Percentiles rank a stretch among this genome's conserved stretches.
These are phyloP conservation scores for Chenopodium berlandieri DNA, from an alignment of 148 eudicot genomes.

Conservation along the genomic window DNA sequence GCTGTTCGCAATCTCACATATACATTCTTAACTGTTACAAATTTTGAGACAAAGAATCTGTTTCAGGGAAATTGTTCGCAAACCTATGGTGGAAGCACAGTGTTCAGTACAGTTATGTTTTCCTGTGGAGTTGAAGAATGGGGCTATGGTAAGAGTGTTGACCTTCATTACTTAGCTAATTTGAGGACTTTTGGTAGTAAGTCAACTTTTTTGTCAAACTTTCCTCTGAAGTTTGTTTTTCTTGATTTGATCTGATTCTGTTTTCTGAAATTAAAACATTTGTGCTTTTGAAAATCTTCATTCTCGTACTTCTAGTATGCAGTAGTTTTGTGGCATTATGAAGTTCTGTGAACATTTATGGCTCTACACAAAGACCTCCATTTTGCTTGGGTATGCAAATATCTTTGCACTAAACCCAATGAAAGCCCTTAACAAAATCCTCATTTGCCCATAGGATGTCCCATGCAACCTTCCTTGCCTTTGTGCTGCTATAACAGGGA, in stretches of 20 bases:
- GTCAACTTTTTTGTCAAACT: background rate
- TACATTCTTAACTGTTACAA: background rate
- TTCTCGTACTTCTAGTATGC: no score
- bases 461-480: background rate
- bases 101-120: conserved; percentile 90
- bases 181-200: background rate
- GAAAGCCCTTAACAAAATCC: background rate
- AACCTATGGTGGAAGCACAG: conserved; percentile 95
- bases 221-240: background rate
- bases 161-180: background rate
- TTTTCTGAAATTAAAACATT: no score
- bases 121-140: conserved; percentile 81
- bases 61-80: conserved; percentile 79
- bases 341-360: background rate
- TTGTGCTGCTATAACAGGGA: background rate
- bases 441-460: background rate
- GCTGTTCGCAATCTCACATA: background rate
- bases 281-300: no score
- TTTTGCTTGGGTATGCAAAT: background rate
- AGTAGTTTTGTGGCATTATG: no score
- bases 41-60: background rate
- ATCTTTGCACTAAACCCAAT: background rate
- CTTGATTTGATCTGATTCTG: no score
- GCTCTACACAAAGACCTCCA: background rate
- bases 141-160: conserved; percentile 54